Percentiles rank a stretch among this genome's conserved stretches.
Evolutionary conservation across 257 asterid species (phyloP).

Genomic region (Paraleonurus japonicus): DNA sequence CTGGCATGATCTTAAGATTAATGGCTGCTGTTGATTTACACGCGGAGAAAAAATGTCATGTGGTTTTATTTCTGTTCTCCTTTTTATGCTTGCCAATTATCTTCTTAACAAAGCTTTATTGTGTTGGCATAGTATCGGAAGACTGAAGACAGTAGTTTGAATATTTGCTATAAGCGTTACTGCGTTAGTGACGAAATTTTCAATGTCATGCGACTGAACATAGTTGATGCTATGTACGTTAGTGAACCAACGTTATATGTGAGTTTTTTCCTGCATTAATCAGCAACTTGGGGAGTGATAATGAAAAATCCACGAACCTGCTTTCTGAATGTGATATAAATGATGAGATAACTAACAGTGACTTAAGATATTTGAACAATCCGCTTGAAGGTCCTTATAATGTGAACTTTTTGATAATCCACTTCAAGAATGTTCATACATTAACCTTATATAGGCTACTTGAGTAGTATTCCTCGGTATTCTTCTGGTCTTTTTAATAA

Average conservation of each 20-base stretch:
- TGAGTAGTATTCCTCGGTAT: not conserved
- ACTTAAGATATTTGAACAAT: not conserved
- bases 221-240: not conserved
- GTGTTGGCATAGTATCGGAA: not conserved
- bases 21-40: not conserved
- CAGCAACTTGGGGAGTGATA: not conserved
- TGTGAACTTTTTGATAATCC: not conserved
- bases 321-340: not conserved
- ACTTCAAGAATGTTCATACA: not conserved
- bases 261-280: conserved; percentile 2
- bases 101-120: conserved; percentile 2
- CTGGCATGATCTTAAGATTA: conserved; percentile 1
- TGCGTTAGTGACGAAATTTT: not conserved
- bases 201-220: not conserved
- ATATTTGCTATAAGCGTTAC: not conserved
- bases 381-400: conserved; percentile 6
- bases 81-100: not conserved
- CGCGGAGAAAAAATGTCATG: not conserved
- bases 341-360: not conserved
- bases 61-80: not conserved
- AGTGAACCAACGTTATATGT: not conserved
- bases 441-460: conserved; percentile 4
- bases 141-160: not conserved
- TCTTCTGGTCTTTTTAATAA: not conserved
- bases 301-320: not conserved